Conservation (phyloP, 2,329 filamentous ascomycete species). For the Didymella lethalis region DNA sequence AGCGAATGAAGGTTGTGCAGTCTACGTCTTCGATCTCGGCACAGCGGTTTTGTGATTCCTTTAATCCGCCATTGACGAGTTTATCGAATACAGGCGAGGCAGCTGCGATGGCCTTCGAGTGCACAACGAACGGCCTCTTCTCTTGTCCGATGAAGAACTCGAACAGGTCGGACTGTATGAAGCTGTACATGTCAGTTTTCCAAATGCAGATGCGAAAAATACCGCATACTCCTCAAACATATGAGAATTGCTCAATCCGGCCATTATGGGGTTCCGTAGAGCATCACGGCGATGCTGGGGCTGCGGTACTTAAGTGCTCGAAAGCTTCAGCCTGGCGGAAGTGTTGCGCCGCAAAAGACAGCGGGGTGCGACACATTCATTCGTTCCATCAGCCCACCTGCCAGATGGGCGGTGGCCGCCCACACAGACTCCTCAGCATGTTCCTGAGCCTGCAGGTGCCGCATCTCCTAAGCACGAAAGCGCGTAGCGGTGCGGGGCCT, state of each 20-base stretch:
- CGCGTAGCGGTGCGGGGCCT: not conserved
- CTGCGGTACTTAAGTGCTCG: not conserved
- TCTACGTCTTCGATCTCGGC: slow-evolving; percentile 31
- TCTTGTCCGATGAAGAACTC: slow-evolving; percentile 37
- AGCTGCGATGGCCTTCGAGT: slow-evolving; percentile 33
- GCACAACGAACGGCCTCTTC: slow-evolving; percentile 25
- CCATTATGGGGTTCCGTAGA: slow-evolving; percentile 15
- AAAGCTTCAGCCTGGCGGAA: not conserved
- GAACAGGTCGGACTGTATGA: slow-evolving; percentile 34
- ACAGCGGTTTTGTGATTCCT: slow-evolving; percentile 25
- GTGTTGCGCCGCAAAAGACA: slow-evolving; percentile 4
- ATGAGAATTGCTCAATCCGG: slow-evolving; percentile 5
- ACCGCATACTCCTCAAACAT: slow-evolving; percentile 26
- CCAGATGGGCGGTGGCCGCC: not conserved
- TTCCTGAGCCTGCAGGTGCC: slow-evolving; percentile 7
- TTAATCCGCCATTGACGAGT: slow-evolving; percentile 35
- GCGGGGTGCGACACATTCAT: slow-evolving; percentile 20
- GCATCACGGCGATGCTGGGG: no score
- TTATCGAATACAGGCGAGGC: slow-evolving; percentile 25
- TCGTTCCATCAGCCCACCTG: slow-evolving; percentile 13
- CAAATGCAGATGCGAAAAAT: not conserved
- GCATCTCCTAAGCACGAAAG: not conserved
- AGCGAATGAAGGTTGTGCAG: slow-evolving; percentile 37
- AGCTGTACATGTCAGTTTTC: slow-evolving; percentile 13
- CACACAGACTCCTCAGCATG: slow-evolving; percentile 5